Evolutionary conservation across 306 rosid species (phyloP).

Genomic region (Sindora glabra): DNA sequence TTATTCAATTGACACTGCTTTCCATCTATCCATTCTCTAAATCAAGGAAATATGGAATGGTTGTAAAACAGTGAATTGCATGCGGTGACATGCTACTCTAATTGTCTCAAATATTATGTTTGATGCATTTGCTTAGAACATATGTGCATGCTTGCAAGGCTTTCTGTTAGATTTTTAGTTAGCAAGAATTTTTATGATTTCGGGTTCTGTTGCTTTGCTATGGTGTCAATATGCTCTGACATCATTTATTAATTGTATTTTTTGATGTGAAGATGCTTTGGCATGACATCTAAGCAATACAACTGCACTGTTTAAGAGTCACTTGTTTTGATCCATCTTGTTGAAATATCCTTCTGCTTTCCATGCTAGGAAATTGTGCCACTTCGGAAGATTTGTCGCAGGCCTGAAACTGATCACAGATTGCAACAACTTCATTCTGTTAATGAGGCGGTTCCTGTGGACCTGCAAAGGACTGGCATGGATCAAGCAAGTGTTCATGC

Average conservation of each 20-base stretch:
- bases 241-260: background rate
- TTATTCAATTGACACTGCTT: no score
- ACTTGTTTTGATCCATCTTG: background rate
- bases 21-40: no score
- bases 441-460: conserved; percentile 48
- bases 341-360: background rate
- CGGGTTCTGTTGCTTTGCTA: background rate
- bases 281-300: background rate
- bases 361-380: conserved; percentile 85
- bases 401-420: conserved; percentile 90
- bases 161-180: no score
- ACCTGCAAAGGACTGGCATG: conserved; percentile 42
- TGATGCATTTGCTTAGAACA: background rate
- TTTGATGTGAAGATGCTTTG: background rate
- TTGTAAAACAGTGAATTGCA: conserved; percentile 1
- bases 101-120: background rate
- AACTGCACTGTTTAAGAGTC: background rate
- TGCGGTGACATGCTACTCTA: background rate
- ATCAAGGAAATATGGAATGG: conserved; percentile 8
- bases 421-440: conserved; percentile 85
- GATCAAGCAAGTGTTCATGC: conserved; percentile 29
- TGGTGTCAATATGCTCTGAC: background rate
- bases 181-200: no score
- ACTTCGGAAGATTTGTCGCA: conserved; percentile 83
- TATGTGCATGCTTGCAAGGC: no score